phyloP scores from a whole-genome alignment of 2,329 filamentous ascomycete genomes.

The Fusarium sp. region DNA sequence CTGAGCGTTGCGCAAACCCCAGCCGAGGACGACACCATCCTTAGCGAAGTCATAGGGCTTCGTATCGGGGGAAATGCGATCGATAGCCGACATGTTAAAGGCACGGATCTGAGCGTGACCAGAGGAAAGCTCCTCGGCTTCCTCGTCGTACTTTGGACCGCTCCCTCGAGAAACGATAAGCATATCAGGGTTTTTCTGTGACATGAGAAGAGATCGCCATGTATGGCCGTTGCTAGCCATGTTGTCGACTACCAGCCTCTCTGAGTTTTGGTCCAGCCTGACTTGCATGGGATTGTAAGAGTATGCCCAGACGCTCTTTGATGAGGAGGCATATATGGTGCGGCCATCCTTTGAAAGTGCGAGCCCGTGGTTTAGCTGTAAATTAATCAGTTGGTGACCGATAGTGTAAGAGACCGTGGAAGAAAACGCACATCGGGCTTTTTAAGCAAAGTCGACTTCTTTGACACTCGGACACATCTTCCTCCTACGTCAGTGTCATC shows the following conservation, averaged over 20 bases:
- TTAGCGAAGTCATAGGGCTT: slow-evolving; percentile 57
- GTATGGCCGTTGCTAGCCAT: slow-evolving; percentile 71
- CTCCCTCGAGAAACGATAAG: slow-evolving; percentile 75
- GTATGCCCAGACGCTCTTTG: slow-evolving; percentile 70
- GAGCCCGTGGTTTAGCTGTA: slow-evolving; percentile 66
- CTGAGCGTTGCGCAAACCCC: slow-evolving; percentile 72
- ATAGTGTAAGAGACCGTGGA: not conserved
- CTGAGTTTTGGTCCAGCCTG: slow-evolving; percentile 53
- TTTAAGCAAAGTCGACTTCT: slow-evolving; percentile 50
- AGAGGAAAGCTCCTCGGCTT: slow-evolving; percentile 59
- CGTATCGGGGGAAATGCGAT: slow-evolving; percentile 9
- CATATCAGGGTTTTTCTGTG: slow-evolving; percentile 61
- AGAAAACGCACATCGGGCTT: slow-evolving; percentile 46
- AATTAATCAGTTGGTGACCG: slow-evolving; percentile 1
- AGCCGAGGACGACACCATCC: slow-evolving; percentile 64
- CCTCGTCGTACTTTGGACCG: slow-evolving; percentile 67
- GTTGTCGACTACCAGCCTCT: slow-evolving; percentile 64
- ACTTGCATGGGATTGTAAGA: slow-evolving; percentile 66
- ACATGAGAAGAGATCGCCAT: slow-evolving; percentile 73
- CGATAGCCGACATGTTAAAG: slow-evolving; percentile 53
- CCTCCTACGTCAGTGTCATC: slow-evolving; percentile 54
- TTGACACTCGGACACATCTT: slow-evolving; percentile 52
- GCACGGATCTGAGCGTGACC: slow-evolving; percentile 75
- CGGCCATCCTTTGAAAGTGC: slow-evolving; percentile 62
- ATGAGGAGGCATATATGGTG: slow-evolving; percentile 66